Percentiles rank a stretch among this genome's conserved stretches.
Evolutionary conservation across 257 asterid genomes (phyloP).

Genomic region (Osmanthus fragrans): DNA sequence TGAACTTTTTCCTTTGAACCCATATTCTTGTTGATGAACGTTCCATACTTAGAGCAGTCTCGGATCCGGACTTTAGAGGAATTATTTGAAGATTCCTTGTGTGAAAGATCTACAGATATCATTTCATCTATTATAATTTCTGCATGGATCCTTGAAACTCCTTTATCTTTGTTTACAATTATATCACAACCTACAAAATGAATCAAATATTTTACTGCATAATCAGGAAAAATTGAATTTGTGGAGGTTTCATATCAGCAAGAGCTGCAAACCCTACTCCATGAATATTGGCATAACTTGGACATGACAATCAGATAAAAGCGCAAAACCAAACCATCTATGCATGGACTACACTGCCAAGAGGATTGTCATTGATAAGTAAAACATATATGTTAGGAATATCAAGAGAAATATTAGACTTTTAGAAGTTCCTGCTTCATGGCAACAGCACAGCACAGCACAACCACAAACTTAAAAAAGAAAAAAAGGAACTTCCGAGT

Average conservation of each 20-base stretch:
- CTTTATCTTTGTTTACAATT: constrained; percentile 79
- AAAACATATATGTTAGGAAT: neutral
- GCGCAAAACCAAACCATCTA: neutral
- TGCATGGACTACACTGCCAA: neutral
- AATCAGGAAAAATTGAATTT: neutral
- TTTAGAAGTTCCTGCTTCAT: neutral
- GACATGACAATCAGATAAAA: neutral
- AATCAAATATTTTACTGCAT: constrained; percentile 1
- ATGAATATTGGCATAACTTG: neutral
- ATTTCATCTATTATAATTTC: constrained; percentile 86
- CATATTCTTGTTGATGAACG: constrained; percentile 51
- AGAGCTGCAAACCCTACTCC: neutral
- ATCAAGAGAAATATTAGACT: neutral
- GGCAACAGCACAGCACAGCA: neutral
- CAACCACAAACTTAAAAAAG: neutral
- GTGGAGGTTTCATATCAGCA: neutral
- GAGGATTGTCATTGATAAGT: neutral
- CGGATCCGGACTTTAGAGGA: constrained; percentile 66
- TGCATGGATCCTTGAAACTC: constrained; percentile 95
- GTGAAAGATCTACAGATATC: constrained; percentile 53
- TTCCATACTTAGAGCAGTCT: constrained; percentile 95
- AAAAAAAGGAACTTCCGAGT: neutral
- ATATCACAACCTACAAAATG: constrained; percentile 77
- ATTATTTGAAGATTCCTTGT: constrained; percentile 37
- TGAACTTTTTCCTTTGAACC: constrained; percentile 72